phyloP scores from a whole-genome alignment of 768 basidiomycete species.

The Suillus discolor region DNA sequence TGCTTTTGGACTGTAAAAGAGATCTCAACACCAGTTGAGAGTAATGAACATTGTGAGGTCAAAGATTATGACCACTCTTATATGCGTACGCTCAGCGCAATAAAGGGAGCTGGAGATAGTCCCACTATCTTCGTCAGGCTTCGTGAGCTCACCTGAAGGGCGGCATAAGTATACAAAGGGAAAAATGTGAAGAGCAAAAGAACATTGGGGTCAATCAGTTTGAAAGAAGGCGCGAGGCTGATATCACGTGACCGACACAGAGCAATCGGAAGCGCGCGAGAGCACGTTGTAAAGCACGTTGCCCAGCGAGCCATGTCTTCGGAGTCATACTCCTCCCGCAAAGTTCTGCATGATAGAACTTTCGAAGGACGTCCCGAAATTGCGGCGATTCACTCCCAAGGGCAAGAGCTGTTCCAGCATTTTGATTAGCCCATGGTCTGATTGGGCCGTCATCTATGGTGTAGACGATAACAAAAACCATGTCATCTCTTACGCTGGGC shows the following conservation, averaged over 20 bases:
- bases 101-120: conserved; percentile 3
- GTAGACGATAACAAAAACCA: background rate
- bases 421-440: background rate
- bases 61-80: background rate
- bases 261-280: conserved; percentile 27
- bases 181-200: conserved; percentile 1
- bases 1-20: background rate
- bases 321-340: background rate
- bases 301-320: background rate
- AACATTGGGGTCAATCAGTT: background rate
- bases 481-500: background rate
- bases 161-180: conserved; percentile 21
- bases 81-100: background rate
- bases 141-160: conserved; percentile 19
- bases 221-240: conserved; percentile 4
- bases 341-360: background rate
- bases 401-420: background rate
- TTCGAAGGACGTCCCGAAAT: background rate
- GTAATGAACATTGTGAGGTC: background rate
- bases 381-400: background rate
- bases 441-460: background rate
- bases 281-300: conserved; percentile 24
- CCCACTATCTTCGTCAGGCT: background rate
- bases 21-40: background rate
- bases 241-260: conserved; percentile 26